Conservation (phyloP, 129 eudicot genomes). For the Artemisia annua region DNA sequence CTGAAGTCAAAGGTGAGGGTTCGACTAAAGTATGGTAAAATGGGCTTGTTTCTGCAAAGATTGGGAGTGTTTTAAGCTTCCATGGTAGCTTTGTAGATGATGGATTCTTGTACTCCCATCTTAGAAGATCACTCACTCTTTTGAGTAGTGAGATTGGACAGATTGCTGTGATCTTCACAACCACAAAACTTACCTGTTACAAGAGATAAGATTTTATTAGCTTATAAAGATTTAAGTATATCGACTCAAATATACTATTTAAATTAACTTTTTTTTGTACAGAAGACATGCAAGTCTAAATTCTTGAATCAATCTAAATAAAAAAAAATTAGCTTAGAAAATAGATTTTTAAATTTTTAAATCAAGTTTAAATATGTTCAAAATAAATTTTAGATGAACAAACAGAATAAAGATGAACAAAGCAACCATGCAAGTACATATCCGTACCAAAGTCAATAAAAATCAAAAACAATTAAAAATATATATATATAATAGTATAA, state of each 20-base stretch:
- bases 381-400: not conserved
- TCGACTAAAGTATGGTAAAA: slow-evolving; percentile 69
- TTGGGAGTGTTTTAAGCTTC: slow-evolving; percentile 76
- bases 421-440: slow-evolving; percentile 17
- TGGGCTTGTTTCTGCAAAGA: slow-evolving; percentile 77
- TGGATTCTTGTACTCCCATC: slow-evolving; percentile 76
- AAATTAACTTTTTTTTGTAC: too few relatives aligned
- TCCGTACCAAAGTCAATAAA: slow-evolving; percentile 14
- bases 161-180: slow-evolving; percentile 89
- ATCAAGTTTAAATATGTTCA: too few relatives aligned
- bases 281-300: not conserved
- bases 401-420: slow-evolving; percentile 6
- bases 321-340: too few relatives aligned
- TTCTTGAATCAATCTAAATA: too few relatives aligned
- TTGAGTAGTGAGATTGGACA: slow-evolving; percentile 52
- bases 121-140: slow-evolving; percentile 75
- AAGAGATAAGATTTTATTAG: not conserved
- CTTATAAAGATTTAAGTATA: not conserved
- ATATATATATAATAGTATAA: not conserved
- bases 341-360: too few relatives aligned
- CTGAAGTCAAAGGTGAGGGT: slow-evolving; percentile 64
- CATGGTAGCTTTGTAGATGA: slow-evolving; percentile 70
- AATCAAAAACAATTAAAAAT: not conserved
- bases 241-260: too few relatives aligned
- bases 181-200: slow-evolving; percentile 85